Evolutionary conservation across 495 filamentous ascomycete genomes (phyloP), one percentile per base, ranked within the genome.

Genomic region (Aspergillus nanangensis): DNA sequence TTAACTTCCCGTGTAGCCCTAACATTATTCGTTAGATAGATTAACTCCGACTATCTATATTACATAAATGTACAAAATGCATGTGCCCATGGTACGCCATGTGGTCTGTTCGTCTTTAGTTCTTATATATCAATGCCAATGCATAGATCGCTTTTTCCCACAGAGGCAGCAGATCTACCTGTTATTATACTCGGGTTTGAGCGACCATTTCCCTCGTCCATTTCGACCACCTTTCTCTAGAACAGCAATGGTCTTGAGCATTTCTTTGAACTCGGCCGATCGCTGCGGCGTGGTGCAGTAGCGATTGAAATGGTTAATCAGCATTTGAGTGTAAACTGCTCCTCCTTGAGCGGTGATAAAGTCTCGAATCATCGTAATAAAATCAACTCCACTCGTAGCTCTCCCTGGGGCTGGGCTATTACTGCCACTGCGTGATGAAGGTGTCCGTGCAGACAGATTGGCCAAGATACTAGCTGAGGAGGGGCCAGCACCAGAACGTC

Each of bases 271-370:
- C 55, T 84, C 80, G n/a, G 72, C 71, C 20, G 71, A 77, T 35
- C 70, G 67, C 52, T 77, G 66, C 22, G 70, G 57, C 15, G 73
- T 81, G 1, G 65, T 69, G 51, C 79, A 82, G 45, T 70, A 80
- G n/a, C 71, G 71, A 57, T 82, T 79, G 37, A 91, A 95, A 50
- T 94, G 86, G 54, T 92, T 83, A 17, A 94, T 81, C 49, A 96
- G 65, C 63, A 82, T 73, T 67, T 90, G 84, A 14, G 82, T 88
- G 20, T 82, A 79, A 5, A 82, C 87, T 11, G 75, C 69, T 1
- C 88, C 88, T 2, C 82, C 84, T 45, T 92, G 88, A 11, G 76
- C 62, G 22, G 68, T 69, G 38, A 96, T 78, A 49, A 83, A 96
- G 32, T 82, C 76, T 9, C 81, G 79, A 29, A 95, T 90, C 70